A percentile compares a stretch with the other conserved stretches of the same genome.
phyloP scores from a whole-genome alignment of 164 flowering plant species.

The Umbilicus rupestris region DNA sequence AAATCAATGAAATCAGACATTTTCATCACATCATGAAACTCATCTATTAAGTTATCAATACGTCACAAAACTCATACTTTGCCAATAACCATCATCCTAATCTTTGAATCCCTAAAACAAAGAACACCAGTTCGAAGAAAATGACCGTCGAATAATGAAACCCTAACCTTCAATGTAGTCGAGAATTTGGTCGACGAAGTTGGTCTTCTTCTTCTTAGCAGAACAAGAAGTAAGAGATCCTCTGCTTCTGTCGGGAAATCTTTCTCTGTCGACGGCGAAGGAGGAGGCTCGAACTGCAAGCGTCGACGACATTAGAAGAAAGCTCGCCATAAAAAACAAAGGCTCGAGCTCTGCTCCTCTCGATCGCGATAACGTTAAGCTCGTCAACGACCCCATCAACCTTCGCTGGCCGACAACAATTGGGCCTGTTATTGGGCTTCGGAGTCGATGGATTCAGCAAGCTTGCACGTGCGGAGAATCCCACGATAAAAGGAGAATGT shows the following conservation, averaged over 20 bases:
- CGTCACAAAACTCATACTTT: too few species aligned
- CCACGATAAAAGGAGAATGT: not conserved
- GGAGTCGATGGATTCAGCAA: too few species aligned
- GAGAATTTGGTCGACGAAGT: constrained; percentile 76
- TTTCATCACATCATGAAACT: not conserved
- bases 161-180: constrained; percentile 83
- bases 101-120: not conserved
- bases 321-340: not conserved
- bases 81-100: too few species aligned
- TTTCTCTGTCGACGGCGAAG: not conserved
- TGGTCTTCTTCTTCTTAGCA: constrained; percentile 64
- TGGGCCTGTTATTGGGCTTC: too few species aligned
- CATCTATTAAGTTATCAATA: too few species aligned
- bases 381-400: too few species aligned
- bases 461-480: too few species aligned
- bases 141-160: not conserved
- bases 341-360: not conserved
- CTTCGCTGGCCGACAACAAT: too few species aligned
- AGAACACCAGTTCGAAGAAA: not conserved
- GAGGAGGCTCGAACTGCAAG: not conserved
- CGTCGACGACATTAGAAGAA: not conserved
- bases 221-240: constrained; percentile 28
- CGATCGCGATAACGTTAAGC: constrained; percentile 3
- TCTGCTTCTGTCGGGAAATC: constrained; percentile 7
- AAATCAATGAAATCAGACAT: not conserved